A percentile compares a stretch with the other conserved stretches of the same genome.
Evolutionary conservation across 1,284 basidiomycete species (phyloP).

Genomic region (Ustilago esculenta): DNA sequence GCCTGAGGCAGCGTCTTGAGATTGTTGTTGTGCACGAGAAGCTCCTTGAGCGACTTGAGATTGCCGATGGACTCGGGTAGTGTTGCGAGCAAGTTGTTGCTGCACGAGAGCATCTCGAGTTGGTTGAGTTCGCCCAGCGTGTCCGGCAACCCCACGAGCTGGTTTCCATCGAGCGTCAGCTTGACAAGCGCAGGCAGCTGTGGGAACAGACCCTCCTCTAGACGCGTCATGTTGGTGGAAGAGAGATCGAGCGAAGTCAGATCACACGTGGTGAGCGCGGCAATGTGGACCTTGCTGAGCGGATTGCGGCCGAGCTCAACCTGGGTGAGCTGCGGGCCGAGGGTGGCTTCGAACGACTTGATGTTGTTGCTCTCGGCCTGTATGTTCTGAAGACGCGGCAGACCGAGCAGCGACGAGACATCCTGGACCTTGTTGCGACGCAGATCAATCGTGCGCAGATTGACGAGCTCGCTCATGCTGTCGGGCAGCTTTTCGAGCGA

Average conservation of each 20-base stretch:
- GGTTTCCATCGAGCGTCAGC: constrained; percentile 70
- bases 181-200: constrained; percentile 56
- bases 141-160: constrained; percentile 84
- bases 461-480: constrained; percentile 49
- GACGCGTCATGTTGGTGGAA: constrained; percentile 84
- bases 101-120: constrained; percentile 82
- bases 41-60: constrained; percentile 78
- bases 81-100: constrained; percentile 84
- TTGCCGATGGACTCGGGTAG: constrained; percentile 82
- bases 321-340: constrained; percentile 45
- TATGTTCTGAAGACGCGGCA: constrained; percentile 56
- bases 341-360: constrained; percentile 56
- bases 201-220: constrained; percentile 73
- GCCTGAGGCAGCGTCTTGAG: constrained; percentile 79
- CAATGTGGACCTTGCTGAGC: constrained; percentile 56
- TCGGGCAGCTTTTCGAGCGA: constrained; percentile 57
- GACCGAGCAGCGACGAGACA: constrained; percentile 52
- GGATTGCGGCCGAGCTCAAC: constrained; percentile 63
- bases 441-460: constrained; percentile 60
- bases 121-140: constrained; percentile 78
- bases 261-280: constrained; percentile 71
- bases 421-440: constrained; percentile 60
- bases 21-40: constrained; percentile 93
- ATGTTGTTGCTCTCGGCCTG: constrained; percentile 63
- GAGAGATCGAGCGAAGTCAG: constrained; percentile 88